Percentiles rank a stretch among this genome's conserved stretches.
Conservation (phyloP, 1,284 basidiomycete species). For the Pseudozyma hubeiensis region DNA sequence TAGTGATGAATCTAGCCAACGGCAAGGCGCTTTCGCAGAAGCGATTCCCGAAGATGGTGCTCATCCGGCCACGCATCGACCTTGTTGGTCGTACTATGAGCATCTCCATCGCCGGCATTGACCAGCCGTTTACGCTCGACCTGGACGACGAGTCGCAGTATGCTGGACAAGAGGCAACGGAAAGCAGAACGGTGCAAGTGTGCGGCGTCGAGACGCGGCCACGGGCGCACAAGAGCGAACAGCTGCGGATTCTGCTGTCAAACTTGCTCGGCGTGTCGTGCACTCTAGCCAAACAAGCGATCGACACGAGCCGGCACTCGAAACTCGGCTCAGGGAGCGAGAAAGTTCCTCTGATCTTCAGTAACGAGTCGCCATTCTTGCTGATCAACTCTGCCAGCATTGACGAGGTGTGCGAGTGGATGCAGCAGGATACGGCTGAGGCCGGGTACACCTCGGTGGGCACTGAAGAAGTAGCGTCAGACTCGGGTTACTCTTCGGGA, state of each 20-base stretch:
- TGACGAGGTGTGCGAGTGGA: slow-evolving; percentile 40
- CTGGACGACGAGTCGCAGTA: slow-evolving; percentile 36
- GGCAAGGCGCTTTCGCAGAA: slow-evolving; percentile 57
- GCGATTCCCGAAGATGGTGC: slow-evolving; percentile 47
- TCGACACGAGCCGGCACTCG: slow-evolving; percentile 28
- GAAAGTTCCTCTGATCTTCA: slow-evolving; percentile 49
- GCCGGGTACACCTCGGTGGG: neutral
- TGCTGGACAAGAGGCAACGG: neutral
- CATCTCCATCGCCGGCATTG: slow-evolving; percentile 13
- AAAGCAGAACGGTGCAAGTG: slow-evolving; percentile 5
- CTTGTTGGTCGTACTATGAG: slow-evolving; percentile 17
- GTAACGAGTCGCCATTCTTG: slow-evolving; percentile 60
- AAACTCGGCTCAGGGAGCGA: slow-evolving; percentile 29
- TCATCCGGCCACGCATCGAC: slow-evolving; percentile 46
- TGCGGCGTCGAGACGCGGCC: slow-evolving; percentile 35
- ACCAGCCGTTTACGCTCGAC: neutral
- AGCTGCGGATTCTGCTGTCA: slow-evolving; percentile 29
- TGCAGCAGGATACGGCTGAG: slow-evolving; percentile 5
- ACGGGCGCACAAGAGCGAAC: slow-evolving; percentile 21
- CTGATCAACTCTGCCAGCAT: slow-evolving; percentile 47
- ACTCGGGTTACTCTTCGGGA: slow-evolving; percentile 40
- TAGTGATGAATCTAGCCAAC: slow-evolving; percentile 44
- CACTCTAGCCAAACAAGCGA: slow-evolving; percentile 41
- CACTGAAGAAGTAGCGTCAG: slow-evolving; percentile 31
- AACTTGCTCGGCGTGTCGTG: slow-evolving; percentile 42